A percentile compares a stretch with the other conserved stretches of the same genome.
Evolutionary conservation across 2,329 filamentous ascomycete species (phyloP).

Genomic region (Zymoseptoria ardabiliae): DNA sequence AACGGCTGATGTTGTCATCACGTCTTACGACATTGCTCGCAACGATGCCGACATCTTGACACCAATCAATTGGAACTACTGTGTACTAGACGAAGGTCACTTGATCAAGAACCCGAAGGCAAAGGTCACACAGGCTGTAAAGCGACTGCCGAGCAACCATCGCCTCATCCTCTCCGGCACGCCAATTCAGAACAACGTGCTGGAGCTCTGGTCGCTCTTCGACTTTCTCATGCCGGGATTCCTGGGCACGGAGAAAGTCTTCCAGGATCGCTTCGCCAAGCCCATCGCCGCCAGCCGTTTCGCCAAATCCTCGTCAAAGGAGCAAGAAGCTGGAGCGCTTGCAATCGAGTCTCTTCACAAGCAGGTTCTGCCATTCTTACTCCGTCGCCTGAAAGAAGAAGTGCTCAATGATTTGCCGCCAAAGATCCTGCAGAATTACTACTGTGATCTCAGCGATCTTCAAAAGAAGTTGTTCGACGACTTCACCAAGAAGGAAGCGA

Average conservation of each 20-base stretch:
- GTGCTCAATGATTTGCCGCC: slow-evolving; percentile 92
- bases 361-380: slow-evolving; percentile 90
- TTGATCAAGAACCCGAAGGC: slow-evolving; percentile 98
- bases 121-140: slow-evolving; percentile 90
- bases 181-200: slow-evolving; percentile 94
- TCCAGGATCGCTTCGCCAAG: slow-evolving; percentile 88
- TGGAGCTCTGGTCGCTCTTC: slow-evolving; percentile 95
- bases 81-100: slow-evolving; percentile 93
- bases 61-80: slow-evolving; percentile 90
- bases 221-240: slow-evolving; percentile 99
- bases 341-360: slow-evolving; percentile 98
- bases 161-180: slow-evolving; percentile 93
- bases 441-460: slow-evolving; percentile 92
- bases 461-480: slow-evolving; percentile 95
- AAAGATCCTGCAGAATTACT: slow-evolving; percentile 99
- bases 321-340: slow-evolving; percentile 91
- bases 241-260: slow-evolving; percentile 92
- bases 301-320: slow-evolving; percentile 94
- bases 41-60: slow-evolving; percentile 85
- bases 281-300: slow-evolving; percentile 91
- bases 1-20: slow-evolving; percentile 86
- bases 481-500: slow-evolving; percentile 88
- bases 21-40: slow-evolving; percentile 94
- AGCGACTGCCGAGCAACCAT: slow-evolving; percentile 83
- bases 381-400: slow-evolving; percentile 94